Conservation (phyloP, 192 early-diverging fungal species). For the Coemansia biformis region DNA sequence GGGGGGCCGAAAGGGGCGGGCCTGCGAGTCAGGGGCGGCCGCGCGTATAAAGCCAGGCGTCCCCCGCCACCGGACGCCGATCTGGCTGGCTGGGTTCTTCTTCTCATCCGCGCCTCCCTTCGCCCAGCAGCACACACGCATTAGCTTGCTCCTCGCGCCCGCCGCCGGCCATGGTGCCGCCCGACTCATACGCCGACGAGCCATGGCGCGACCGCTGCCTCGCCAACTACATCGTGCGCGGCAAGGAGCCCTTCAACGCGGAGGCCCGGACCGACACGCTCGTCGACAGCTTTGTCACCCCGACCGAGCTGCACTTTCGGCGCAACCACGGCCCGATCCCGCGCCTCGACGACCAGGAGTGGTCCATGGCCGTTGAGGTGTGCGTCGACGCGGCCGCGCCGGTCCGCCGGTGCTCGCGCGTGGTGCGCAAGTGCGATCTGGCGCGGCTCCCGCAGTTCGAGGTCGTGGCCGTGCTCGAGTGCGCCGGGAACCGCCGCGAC, state of each 20-base stretch:
- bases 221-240: constrained; percentile 57
- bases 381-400: not conserved
- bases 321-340: constrained; percentile 90
- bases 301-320: constrained; percentile 71
- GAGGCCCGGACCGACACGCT: constrained; percentile 63
- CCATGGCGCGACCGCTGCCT: constrained; percentile 57
- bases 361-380: constrained; percentile 57
- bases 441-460: constrained; percentile 51
- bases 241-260: constrained; percentile 78
- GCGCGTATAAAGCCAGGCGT: too few relatives aligned
- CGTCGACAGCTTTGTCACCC: constrained; percentile 66
- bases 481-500: constrained; percentile 80
- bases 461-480: constrained; percentile 68
- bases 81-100: too few relatives aligned
- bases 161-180: constrained; percentile 26
- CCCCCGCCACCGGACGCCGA: too few relatives aligned
- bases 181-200: constrained; percentile 58
- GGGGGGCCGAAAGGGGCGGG: too few relatives aligned
- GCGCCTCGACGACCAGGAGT: constrained; percentile 54
- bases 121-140: too few relatives aligned
- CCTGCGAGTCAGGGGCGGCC: too few relatives aligned
- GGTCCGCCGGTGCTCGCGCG: constrained; percentile 12
- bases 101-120: too few relatives aligned
- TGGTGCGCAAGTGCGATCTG: constrained; percentile 53
- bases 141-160: too few relatives aligned